A percentile compares a stretch with the other conserved stretches of the same genome.
Evolutionary conservation across 805 yeast genomes (phyloP).

Genomic region (Cyberlindnera suaveolens): DNA sequence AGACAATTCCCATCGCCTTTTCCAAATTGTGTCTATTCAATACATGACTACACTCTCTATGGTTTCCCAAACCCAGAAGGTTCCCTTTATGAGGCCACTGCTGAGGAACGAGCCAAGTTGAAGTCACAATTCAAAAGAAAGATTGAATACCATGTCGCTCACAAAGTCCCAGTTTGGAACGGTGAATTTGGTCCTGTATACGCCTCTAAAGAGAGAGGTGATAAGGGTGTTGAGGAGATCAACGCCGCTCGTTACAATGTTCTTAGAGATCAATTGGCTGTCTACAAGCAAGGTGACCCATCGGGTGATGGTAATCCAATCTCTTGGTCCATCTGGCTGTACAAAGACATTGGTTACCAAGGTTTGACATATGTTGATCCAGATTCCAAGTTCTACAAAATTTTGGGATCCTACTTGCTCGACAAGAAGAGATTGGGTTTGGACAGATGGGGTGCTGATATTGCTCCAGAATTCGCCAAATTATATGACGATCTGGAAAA

Average conservation of each 20-base stretch:
- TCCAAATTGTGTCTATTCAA: slow-evolving; percentile 42
- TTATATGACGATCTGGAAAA: slow-evolving; percentile 31
- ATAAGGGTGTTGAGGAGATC: slow-evolving; percentile 29
- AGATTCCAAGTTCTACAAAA: slow-evolving; percentile 34
- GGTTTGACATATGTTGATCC: slow-evolving; percentile 42
- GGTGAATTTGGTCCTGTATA: slow-evolving; percentile 50
- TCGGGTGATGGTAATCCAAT: slow-evolving; percentile 40
- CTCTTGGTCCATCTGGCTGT: slow-evolving; percentile 47
- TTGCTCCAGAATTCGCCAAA: slow-evolving; percentile 32
- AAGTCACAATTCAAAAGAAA: slow-evolving; percentile 36
- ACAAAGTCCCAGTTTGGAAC: slow-evolving; percentile 46
- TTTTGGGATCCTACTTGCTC: slow-evolving; percentile 36
- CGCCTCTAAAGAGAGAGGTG: slow-evolving; percentile 38
- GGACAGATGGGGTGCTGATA: slow-evolving; percentile 46
- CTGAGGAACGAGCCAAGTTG: slow-evolving; percentile 30
- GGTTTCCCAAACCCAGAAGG: slow-evolving; percentile 39
- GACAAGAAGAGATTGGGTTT: slow-evolving; percentile 38
- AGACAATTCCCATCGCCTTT: slow-evolving; percentile 35
- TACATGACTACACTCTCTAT: slow-evolving; percentile 39
- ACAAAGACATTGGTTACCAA: slow-evolving; percentile 48
- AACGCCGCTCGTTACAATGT: slow-evolving; percentile 36
- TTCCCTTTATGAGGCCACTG: slow-evolving; percentile 29
- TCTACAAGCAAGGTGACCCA: slow-evolving; percentile 41
- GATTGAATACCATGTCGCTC: slow-evolving; percentile 31
- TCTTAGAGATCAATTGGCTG: slow-evolving; percentile 38